A percentile compares a stretch with the other conserved stretches of the same genome.
phyloP scores from a whole-genome alignment of 352 stramenopile genomes.

The Thalassiosira oceanica region DNA sequence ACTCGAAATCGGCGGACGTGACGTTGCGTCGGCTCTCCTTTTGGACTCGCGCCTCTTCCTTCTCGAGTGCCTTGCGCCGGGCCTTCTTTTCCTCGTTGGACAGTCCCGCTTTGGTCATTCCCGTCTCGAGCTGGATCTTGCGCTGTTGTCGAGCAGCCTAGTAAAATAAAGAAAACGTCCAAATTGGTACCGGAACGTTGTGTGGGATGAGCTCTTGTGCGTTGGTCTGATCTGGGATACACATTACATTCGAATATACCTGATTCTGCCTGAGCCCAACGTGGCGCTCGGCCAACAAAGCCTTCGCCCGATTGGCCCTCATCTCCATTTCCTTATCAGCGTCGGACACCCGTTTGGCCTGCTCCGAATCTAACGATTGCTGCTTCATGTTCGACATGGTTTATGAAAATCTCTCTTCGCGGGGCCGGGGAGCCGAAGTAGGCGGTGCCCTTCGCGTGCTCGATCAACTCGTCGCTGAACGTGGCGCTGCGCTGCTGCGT shows the following conservation, averaged over 20 bases:
- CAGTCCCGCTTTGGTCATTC: slow-evolving; percentile 68
- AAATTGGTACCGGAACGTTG: neutral
- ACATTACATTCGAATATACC: slow-evolving; percentile 40
- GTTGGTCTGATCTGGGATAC: neutral
- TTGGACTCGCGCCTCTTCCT: slow-evolving; percentile 73
- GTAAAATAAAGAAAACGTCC: neutral
- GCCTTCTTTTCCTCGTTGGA: slow-evolving; percentile 76
- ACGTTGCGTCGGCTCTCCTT: slow-evolving; percentile 74
- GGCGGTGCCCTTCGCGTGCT: neutral
- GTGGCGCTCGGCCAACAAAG: slow-evolving; percentile 71
- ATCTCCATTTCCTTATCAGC: slow-evolving; percentile 82
- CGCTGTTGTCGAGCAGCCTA: slow-evolving; percentile 57
- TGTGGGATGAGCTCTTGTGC: neutral
- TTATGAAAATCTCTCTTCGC: slow-evolving; percentile 40
- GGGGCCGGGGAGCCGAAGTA: slow-evolving; percentile 1
- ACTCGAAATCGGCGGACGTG: slow-evolving; percentile 92
- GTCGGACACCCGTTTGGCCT: slow-evolving; percentile 60
- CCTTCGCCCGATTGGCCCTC: slow-evolving; percentile 75
- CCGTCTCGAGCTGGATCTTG: slow-evolving; percentile 76
- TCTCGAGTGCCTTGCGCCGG: slow-evolving; percentile 62
- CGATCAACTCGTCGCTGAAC: neutral
- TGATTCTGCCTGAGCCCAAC: slow-evolving; percentile 67
- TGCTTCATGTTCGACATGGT: slow-evolving; percentile 73
- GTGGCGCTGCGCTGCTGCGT: neutral
- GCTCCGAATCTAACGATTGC: slow-evolving; percentile 68